These are phyloP conservation scores for Sclerotinia spermophila DNA, from an alignment of 2,329 filamentous ascomycete genomes.

Conservation along the genomic window DNA sequence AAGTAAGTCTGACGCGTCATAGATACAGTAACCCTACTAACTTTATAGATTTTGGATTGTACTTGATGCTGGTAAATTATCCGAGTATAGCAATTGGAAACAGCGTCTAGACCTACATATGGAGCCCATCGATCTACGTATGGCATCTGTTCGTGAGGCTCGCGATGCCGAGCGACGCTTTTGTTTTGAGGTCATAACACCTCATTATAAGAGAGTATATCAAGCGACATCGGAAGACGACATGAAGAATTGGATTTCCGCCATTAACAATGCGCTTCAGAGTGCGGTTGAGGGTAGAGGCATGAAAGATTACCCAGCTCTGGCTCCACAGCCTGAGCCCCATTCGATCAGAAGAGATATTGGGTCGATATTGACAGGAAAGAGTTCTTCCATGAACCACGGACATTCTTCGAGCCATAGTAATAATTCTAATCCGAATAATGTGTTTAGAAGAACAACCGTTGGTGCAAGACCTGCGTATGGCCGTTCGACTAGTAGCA, in stretches of 20 bases:
- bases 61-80: constrained; percentile 90
- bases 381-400: constrained; percentile 67
- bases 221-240: constrained; percentile 98
- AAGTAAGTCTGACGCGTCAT: constrained; percentile 61
- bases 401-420: constrained; percentile 45
- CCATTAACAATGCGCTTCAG: constrained; percentile 96
- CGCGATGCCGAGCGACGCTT: constrained; percentile 92
- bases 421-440: constrained; percentile 40
- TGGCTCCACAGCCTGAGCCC: constrained; percentile 39
- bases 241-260: constrained; percentile 93
- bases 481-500: constrained; percentile 64
- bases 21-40: constrained; percentile 33
- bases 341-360: constrained; percentile 74
- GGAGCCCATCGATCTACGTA: constrained; percentile 93
- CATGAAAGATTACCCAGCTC: constrained; percentile 50
- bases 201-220: constrained; percentile 92
- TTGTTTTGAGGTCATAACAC: constrained; percentile 97
- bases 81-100: constrained; percentile 99
- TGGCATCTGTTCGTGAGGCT: constrained; percentile 94
- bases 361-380: constrained; percentile 87
- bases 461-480: constrained; percentile 82
- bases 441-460: constrained; percentile 80
- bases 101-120: constrained; percentile 94
- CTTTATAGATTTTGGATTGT: constrained; percentile 88
- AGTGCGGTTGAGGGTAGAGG: constrained; percentile 86